These are phyloP conservation scores for Drechslera avenae DNA, from an alignment of 2,329 filamentous ascomycete genomes.

Conservation along the genomic window DNA sequence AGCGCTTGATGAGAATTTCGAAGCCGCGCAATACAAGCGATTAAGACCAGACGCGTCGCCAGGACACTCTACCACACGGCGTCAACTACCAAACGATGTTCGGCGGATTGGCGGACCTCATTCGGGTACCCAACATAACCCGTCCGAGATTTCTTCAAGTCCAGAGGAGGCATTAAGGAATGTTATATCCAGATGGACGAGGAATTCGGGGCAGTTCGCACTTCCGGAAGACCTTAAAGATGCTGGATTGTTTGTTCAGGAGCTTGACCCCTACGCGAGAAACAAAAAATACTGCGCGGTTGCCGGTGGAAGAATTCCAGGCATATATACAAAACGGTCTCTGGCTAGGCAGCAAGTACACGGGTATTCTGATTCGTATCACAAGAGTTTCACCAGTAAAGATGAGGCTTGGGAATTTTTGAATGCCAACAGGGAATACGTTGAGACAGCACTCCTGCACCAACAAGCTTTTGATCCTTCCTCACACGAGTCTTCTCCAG, in stretches of 20 bases:
- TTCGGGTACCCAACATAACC: conserved; percentile 18
- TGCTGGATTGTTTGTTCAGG: conserved; percentile 74
- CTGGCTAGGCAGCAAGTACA: conserved; percentile 73
- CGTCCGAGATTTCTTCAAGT: conserved; percentile 21
- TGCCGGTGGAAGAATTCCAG: conserved; percentile 60
- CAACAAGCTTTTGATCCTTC: background rate
- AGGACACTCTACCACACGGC: background rate
- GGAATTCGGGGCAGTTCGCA: background rate
- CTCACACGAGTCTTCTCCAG: background rate
- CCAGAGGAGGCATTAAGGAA: conserved; percentile 9
- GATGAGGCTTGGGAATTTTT: conserved; percentile 83
- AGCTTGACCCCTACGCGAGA: conserved; percentile 45
- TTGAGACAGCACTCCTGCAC: background rate
- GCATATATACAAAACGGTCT: conserved; percentile 69
- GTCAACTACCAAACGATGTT: background rate
- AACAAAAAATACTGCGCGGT: conserved; percentile 64
- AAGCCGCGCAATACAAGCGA: background rate
- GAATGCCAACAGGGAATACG: conserved; percentile 28
- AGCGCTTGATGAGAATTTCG: conserved; percentile 1
- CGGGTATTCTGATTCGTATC: conserved; percentile 65
- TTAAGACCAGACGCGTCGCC: background rate
- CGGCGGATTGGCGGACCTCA: background rate
- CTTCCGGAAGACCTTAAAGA: conserved; percentile 57
- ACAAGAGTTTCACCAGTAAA: conserved; percentile 52
- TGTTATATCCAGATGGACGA: background rate